Evolutionary conservation across 371 early-diverging fungal species (phyloP).

Genomic region (Actinomortierella wolfii): DNA sequence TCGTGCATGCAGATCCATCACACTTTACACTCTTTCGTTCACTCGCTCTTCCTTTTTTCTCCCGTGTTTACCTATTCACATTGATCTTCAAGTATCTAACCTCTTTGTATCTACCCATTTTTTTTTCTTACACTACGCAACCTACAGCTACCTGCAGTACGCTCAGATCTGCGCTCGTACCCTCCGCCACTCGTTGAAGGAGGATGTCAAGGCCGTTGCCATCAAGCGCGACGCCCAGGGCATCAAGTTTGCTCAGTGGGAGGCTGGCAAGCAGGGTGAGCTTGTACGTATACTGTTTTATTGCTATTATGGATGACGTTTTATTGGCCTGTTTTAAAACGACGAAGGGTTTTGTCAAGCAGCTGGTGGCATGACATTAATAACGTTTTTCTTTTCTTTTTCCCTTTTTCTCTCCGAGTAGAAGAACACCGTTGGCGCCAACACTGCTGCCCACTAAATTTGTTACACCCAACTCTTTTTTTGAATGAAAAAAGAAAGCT

Average conservation of each 20-base stretch:
- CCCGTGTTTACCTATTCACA: too few relatives aligned
- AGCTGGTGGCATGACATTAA: too few relatives aligned
- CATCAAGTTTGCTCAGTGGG: conserved; percentile 84
- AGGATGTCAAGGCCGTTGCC: conserved; percentile 70
- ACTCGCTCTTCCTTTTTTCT: too few relatives aligned
- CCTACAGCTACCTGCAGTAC: conserved; percentile 84
- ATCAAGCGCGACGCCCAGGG: conserved; percentile 77
- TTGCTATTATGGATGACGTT: too few relatives aligned
- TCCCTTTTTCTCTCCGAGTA: conserved; percentile 1
- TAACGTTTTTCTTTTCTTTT: background rate
- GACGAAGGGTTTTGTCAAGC: too few relatives aligned
- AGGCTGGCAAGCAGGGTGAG: conserved; percentile 75
- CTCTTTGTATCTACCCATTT: too few relatives aligned
- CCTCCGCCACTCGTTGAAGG: conserved; percentile 85
- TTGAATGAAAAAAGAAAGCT: too few relatives aligned
- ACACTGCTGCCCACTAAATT: conserved; percentile 24
- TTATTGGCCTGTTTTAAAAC: too few relatives aligned
- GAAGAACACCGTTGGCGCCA: conserved; percentile 38
- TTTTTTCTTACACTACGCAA: conserved; percentile 1
- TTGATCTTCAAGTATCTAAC: too few relatives aligned
- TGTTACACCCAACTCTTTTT: background rate
- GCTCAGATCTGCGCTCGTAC: conserved; percentile 84
- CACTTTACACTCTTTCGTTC: too few relatives aligned
- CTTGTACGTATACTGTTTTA: conserved; percentile 48
- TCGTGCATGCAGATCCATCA: too few relatives aligned